Conservation (phyloP, 2,329 filamentous ascomycete genomes). For the Dactylellina leptospora region DNA sequence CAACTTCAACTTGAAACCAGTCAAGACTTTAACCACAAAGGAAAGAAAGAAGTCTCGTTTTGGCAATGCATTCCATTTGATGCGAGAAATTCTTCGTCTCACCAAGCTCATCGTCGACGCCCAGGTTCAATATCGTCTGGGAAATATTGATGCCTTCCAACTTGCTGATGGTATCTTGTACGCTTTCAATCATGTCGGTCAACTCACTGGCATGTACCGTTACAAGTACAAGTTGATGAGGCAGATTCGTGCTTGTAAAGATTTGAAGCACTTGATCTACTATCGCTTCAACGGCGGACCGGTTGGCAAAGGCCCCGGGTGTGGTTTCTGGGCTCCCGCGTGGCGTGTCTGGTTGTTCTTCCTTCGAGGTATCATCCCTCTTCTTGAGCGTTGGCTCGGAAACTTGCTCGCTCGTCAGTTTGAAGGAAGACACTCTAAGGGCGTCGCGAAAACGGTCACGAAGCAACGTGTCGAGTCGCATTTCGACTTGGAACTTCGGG, state of each 20-base stretch:
- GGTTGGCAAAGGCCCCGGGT: constrained; percentile 95
- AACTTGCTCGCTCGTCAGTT: constrained; percentile 97
- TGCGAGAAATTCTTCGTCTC: constrained; percentile 94
- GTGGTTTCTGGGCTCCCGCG: constrained; percentile 98
- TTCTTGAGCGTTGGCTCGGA: constrained; percentile 95
- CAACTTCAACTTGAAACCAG: constrained; percentile 99
- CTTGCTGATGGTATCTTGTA: constrained; percentile 98
- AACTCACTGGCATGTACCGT: constrained; percentile 98
- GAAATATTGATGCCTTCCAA: constrained; percentile 98
- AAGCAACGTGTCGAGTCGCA: constrained; percentile 99
- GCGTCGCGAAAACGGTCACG: constrained; percentile 97
- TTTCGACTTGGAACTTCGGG: constrained; percentile 94
- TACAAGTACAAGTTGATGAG: constrained; percentile 99
- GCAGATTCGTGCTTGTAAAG: constrained; percentile 98
- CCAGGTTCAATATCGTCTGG: constrained; percentile 95
- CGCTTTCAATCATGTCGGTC: constrained; percentile 98
- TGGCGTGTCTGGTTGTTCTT: constrained; percentile 99
- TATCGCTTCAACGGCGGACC: constrained; percentile 97
- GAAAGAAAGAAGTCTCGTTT: constrained; percentile 99
- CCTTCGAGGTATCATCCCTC: constrained; percentile 96
- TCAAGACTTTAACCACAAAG: constrained; percentile 98
- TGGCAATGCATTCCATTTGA: constrained; percentile 97
- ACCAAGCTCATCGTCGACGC: constrained; percentile 99
- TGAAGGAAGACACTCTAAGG: constrained; percentile 97
- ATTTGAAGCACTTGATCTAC: constrained; percentile 98